Evolutionary conservation across 2,329 filamentous ascomycete species (phyloP).

Genomic region (Penicillium occitanis): DNA sequence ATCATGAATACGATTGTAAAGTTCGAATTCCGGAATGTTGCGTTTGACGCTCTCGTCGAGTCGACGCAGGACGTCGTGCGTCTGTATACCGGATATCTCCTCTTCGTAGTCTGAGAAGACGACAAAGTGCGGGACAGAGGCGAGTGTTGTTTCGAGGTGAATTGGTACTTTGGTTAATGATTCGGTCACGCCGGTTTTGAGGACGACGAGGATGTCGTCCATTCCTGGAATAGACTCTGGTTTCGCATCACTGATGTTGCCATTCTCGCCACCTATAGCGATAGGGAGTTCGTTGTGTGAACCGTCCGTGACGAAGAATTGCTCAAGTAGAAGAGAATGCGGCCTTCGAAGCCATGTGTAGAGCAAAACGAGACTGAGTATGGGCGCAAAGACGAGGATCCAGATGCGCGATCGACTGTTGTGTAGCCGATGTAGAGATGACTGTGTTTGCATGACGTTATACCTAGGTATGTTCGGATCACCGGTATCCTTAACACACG

Average conservation of each 20-base stretch:
- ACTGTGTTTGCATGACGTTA: slow-evolving; percentile 9
- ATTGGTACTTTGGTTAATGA: slow-evolving; percentile 55
- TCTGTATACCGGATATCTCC: slow-evolving; percentile 50
- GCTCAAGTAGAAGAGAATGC: slow-evolving; percentile 8
- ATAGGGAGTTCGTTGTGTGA: not conserved
- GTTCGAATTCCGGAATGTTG: slow-evolving; percentile 50
- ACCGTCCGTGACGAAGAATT: not conserved
- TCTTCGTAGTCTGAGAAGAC: slow-evolving; percentile 61
- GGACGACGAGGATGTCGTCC: slow-evolving; percentile 55
- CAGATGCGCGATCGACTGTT: slow-evolving; percentile 5
- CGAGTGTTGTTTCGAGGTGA: slow-evolving; percentile 55
- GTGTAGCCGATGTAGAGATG: not conserved
- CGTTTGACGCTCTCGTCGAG: slow-evolving; percentile 42
- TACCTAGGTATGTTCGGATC: not conserved
- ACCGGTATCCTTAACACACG: not conserved
- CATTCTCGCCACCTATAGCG: not conserved
- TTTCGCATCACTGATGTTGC: not conserved
- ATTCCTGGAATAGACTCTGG: slow-evolving; percentile 26
- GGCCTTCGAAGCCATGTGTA: slow-evolving; percentile 11
- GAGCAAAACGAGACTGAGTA: slow-evolving; percentile 10
- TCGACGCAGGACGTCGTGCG: slow-evolving; percentile 53
- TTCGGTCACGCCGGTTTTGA: slow-evolving; percentile 61
- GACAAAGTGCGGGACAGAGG: slow-evolving; percentile 55
- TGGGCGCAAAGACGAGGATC: slow-evolving; percentile 16
- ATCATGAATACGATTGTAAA: slow-evolving; percentile 51